Evolutionary conservation across 208 protist species (phyloP).

Genomic region (Crithidia sp.): DNA sequence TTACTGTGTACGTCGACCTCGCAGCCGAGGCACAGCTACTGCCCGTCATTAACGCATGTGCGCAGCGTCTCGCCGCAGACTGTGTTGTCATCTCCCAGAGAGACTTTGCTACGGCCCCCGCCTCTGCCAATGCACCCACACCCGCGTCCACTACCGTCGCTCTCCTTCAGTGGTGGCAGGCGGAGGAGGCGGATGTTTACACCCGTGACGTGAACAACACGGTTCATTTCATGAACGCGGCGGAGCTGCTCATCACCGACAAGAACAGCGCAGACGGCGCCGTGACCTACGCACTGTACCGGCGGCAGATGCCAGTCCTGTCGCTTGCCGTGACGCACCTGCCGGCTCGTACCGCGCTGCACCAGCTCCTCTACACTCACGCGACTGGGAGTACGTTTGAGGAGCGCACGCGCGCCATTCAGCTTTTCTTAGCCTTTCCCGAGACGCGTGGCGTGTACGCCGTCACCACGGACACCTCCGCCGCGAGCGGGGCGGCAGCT

Average conservation of each 20-base stretch:
- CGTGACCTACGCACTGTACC: constrained; percentile 72
- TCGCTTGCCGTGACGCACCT: constrained; percentile 26
- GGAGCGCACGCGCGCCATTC: constrained; percentile 25
- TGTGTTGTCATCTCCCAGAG: not conserved
- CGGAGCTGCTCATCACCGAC: constrained; percentile 62
- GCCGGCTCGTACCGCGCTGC: constrained; percentile 2
- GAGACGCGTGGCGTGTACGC: constrained; percentile 13
- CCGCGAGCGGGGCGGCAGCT: not conserved
- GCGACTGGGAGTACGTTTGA: not conserved
- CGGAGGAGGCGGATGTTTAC: constrained; percentile 48
- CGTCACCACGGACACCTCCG: not conserved
- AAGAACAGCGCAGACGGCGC: constrained; percentile 36
- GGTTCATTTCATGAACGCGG: constrained; percentile 42
- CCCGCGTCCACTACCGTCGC: constrained; percentile 16
- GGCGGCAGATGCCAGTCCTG: constrained; percentile 69
- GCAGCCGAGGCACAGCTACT: not conserved
- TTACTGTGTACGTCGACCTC: constrained; percentile 33
- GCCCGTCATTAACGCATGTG: not conserved
- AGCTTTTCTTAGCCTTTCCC: constrained; percentile 54
- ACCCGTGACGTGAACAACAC: constrained; percentile 41
- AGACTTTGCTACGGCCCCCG: not conserved
- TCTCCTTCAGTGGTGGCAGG: constrained; percentile 57
- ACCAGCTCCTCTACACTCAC: constrained; percentile 23
- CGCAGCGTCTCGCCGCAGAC: not conserved
- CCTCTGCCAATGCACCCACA: not conserved